These are phyloP conservation scores for Monascus purpureus DNA, from an alignment of 495 filamentous ascomycete genomes.

Conservation along the genomic window DNA sequence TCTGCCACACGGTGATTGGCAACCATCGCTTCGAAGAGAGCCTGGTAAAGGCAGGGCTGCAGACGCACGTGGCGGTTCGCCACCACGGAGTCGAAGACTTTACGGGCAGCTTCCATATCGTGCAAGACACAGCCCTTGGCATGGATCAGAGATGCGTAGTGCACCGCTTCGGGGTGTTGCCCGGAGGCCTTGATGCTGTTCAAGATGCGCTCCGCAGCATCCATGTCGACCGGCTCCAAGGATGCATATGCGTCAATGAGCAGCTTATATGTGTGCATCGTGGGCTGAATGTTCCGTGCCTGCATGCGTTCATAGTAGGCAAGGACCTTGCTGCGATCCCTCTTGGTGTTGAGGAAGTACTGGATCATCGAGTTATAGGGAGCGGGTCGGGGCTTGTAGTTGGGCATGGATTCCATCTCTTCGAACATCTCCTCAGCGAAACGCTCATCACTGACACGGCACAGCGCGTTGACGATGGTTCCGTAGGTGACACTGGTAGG, in stretches of 20 bases:
- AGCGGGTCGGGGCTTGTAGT: conserved; percentile 93
- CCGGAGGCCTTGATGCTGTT: conserved; percentile 62
- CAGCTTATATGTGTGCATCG: conserved; percentile 93
- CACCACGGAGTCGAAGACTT: conserved; percentile 68
- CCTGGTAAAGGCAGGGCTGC: conserved; percentile 85
- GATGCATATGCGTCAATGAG: conserved; percentile 93
- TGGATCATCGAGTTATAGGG: conserved; percentile 99
- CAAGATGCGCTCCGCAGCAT: conserved; percentile 73
- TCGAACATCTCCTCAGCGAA: conserved; percentile 97
- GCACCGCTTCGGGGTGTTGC: conserved; percentile 72
- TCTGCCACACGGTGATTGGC: conserved; percentile 76
- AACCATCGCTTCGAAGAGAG: conserved; percentile 90
- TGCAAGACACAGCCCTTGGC: conserved; percentile 90
- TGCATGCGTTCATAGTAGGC: conserved; percentile 93
- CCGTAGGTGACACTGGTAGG: conserved; percentile 97
- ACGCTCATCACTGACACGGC: conserved; percentile 91
- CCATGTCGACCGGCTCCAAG: conserved; percentile 82
- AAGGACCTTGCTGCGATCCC: conserved; percentile 87
- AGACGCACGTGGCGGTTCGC: conserved; percentile 46
- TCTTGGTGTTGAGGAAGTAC: conserved; percentile 95
- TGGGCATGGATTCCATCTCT: conserved; percentile 97
- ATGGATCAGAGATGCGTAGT: conserved; percentile 91
- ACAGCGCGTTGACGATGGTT: conserved; percentile 93
- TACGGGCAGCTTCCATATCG: conserved; percentile 70
- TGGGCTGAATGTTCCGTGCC: conserved; percentile 72